A percentile compares a stretch with the other conserved stretches of the same genome.
Conservation (phyloP, 306 rosid species). For the Acacia confusa region DNA sequence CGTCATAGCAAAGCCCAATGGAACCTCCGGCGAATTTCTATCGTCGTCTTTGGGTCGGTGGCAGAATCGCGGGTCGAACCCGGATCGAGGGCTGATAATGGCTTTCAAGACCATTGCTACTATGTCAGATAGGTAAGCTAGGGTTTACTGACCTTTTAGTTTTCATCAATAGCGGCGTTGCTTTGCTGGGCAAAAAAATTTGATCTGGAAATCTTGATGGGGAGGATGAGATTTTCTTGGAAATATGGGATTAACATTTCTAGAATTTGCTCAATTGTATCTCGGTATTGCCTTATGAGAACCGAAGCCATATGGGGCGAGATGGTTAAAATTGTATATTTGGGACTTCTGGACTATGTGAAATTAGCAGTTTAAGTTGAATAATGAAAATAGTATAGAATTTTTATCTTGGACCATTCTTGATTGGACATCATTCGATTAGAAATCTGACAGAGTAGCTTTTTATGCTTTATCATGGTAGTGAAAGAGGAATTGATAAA, state of each 20-base stretch:
- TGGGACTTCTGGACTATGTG: background rate
- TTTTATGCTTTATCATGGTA: background rate
- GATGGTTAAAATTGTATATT: background rate
- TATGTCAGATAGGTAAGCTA: constrained; percentile 83
- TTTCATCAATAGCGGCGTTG: background rate
- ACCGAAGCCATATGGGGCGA: background rate
- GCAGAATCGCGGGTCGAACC: constrained; percentile 96
- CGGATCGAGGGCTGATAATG: constrained; percentile 82
- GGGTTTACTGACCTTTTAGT: constrained; percentile 1
- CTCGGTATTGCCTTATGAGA: background rate
- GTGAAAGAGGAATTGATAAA: background rate
- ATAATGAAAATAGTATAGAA: background rate
- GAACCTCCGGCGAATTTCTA: constrained; percentile 73
- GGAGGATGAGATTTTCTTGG: background rate
- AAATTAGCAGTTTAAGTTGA: background rate
- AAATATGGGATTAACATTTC: background rate
- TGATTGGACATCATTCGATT: background rate
- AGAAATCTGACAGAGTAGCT: background rate
- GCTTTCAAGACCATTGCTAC: constrained; percentile 94
- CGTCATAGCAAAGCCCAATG: constrained; percentile 87
- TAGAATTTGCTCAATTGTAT: background rate
- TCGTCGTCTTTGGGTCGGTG: constrained; percentile 90
- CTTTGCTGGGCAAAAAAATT: background rate
- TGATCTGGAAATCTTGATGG: background rate
- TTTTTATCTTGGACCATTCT: background rate